A percentile compares a stretch with the other conserved stretches of the same genome.
These are phyloP conservation scores for Pochonia chlamydosporia DNA, from an alignment of 2,329 filamentous ascomycete genomes.

Conservation along the genomic window DNA sequence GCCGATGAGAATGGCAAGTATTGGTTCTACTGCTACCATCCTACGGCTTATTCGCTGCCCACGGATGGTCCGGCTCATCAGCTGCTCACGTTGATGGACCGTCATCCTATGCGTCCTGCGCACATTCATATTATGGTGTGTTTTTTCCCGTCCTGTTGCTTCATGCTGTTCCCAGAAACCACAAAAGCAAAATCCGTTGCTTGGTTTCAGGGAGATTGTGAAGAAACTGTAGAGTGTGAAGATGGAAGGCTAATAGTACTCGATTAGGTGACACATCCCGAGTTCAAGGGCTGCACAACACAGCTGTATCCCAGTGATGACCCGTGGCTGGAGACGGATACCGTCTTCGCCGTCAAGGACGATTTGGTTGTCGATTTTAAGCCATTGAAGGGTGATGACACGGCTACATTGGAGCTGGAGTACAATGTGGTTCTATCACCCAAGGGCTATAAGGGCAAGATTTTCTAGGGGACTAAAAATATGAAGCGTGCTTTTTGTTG, in stretches of 20 bases:
- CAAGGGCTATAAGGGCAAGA: constrained; percentile 38
- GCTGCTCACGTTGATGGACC: constrained; percentile 39
- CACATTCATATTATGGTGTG: constrained; percentile 46
- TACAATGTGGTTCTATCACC: constrained; percentile 38
- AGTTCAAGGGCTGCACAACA: constrained; percentile 66
- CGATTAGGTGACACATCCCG: constrained; percentile 45
- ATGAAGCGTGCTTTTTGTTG: background rate
- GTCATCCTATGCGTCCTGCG: constrained; percentile 43
- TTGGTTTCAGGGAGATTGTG: too few species aligned
- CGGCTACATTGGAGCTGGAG: constrained; percentile 32
- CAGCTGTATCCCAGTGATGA: constrained; percentile 70
- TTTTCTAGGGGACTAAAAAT: constrained; percentile 7
- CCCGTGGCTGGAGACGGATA: constrained; percentile 50
- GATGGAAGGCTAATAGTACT: background rate
- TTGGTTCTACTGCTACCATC: constrained; percentile 69
- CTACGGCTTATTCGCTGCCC: constrained; percentile 66
- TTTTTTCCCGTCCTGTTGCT: background rate
- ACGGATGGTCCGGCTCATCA: constrained; percentile 48
- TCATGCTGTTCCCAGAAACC: too few species aligned
- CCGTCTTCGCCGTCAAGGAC: constrained; percentile 49
- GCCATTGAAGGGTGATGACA: constrained; percentile 32
- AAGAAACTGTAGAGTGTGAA: too few species aligned
- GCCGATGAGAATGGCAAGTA: constrained; percentile 65
- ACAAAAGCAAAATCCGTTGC: too few species aligned
- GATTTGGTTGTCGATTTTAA: constrained; percentile 46